Evolutionary conservation across 176 grass and related monocot species (phyloP).

Genomic region (Rhynchospora tenuis): DNA sequence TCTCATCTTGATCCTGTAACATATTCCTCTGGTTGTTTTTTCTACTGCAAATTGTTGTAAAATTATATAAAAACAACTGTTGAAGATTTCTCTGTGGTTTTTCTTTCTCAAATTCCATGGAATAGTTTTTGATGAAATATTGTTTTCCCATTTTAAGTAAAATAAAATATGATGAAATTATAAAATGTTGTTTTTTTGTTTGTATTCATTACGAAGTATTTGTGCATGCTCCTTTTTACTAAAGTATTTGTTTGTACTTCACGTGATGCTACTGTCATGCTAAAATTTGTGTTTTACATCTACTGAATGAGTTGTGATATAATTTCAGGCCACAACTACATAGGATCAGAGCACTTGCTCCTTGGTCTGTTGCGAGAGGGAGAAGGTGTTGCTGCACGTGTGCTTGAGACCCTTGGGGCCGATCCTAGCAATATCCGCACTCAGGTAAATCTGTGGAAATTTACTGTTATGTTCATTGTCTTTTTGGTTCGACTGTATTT

Average conservation of each 20-base stretch:
- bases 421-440: slow-evolving; percentile 90
- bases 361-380: slow-evolving; percentile 86
- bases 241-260: not conserved
- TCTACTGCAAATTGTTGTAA: not conserved
- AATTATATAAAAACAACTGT: not conserved
- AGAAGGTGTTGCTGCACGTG: slow-evolving; percentile 86
- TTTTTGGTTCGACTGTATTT: not conserved
- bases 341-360: slow-evolving; percentile 92
- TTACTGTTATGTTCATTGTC: not conserved
- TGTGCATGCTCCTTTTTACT: not conserved
- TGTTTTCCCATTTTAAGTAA: not conserved
- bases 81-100: not conserved
- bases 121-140: not conserved
- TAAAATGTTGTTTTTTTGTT: not conserved
- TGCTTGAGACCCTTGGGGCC: slow-evolving; percentile 91
- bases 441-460: slow-evolving; percentile 35
- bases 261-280: not conserved
- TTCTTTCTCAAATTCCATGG: not conserved
- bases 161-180: not conserved
- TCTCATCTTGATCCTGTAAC: not conserved
- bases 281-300: slow-evolving; percentile 6
- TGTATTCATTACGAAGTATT: not conserved
- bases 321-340: slow-evolving; percentile 87
- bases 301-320: slow-evolving; percentile 16
- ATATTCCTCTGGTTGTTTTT: not conserved